Evolutionary conservation across 148 eudicot genomes (phyloP).

Genomic region (Bassia scoparia): DNA sequence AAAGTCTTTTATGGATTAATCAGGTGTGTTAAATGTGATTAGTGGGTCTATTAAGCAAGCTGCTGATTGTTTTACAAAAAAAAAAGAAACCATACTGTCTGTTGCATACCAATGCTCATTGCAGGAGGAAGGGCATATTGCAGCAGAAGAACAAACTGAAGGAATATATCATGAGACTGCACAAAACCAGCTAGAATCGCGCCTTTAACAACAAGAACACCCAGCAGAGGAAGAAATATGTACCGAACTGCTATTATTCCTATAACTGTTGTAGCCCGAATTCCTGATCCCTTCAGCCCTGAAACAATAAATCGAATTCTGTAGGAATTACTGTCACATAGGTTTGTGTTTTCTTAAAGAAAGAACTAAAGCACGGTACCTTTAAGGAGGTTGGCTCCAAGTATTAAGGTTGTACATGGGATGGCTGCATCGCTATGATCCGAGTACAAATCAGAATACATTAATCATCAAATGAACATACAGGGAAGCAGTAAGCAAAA

Average conservation of each 20-base stretch:
- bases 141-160: conserved; percentile 72
- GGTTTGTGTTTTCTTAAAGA: not conserved
- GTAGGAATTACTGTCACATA: not conserved
- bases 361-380: conserved; percentile 33
- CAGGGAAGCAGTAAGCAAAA: too few relatives aligned
- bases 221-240: conserved; percentile 57
- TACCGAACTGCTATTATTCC: conserved; percentile 61
- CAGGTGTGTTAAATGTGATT: too few relatives aligned
- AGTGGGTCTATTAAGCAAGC: too few relatives aligned
- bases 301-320: not conserved
- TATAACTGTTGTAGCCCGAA: conserved; percentile 33
- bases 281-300: conserved; percentile 58
- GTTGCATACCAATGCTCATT: conserved; percentile 59
- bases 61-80: too few relatives aligned
- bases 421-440: conserved; percentile 70
- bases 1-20: too few relatives aligned
- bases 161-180: conserved; percentile 48
- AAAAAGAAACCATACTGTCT: too few relatives aligned
- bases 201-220: conserved; percentile 50
- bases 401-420: conserved; percentile 58
- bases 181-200: conserved; percentile 54
- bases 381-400: conserved; percentile 82
- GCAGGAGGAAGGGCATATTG: conserved; percentile 89
- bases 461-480: too few relatives aligned
- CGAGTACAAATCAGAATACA: too few relatives aligned